phyloP scores from a whole-genome alignment of 169 alveolate genomes.

The Eimeria praecox region DNA sequence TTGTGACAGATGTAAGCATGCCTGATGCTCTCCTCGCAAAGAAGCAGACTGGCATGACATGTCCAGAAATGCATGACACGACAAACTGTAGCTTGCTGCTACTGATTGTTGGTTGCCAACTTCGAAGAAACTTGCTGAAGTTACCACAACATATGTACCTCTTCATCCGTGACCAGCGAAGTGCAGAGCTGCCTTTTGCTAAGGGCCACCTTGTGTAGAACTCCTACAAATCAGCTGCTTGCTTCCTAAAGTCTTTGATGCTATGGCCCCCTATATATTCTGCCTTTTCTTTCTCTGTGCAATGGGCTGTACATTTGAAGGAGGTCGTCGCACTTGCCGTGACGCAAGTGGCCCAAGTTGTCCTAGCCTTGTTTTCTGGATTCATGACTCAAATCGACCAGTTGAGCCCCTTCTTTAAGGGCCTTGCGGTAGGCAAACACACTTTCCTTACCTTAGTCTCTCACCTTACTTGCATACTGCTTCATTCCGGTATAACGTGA shows the following conservation, averaged over 20 bases:
- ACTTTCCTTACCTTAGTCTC: background rate
- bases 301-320: background rate
- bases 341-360: constrained; percentile 69
- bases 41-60: background rate
- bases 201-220: background rate
- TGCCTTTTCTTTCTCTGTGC: background rate
- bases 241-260: background rate
- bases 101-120: background rate
- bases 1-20: constrained; percentile 44
- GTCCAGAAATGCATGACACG: background rate
- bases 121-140: background rate
- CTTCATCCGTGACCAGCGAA: background rate
- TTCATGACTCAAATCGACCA: constrained; percentile 79
- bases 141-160: background rate
- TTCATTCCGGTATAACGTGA: background rate
- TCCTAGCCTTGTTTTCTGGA: constrained; percentile 78
- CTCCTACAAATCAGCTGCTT: background rate
- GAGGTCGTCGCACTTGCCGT: constrained; percentile 72
- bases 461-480: background rate
- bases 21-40: background rate
- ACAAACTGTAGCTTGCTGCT: background rate
- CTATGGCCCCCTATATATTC: background rate
- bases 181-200: background rate
- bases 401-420: constrained; percentile 50
- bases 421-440: constrained; percentile 28